A percentile compares a stretch with the other conserved stretches of the same genome.
Conservation (phyloP, 257 asterid genomes). For the Solanum pinnatisectum region DNA sequence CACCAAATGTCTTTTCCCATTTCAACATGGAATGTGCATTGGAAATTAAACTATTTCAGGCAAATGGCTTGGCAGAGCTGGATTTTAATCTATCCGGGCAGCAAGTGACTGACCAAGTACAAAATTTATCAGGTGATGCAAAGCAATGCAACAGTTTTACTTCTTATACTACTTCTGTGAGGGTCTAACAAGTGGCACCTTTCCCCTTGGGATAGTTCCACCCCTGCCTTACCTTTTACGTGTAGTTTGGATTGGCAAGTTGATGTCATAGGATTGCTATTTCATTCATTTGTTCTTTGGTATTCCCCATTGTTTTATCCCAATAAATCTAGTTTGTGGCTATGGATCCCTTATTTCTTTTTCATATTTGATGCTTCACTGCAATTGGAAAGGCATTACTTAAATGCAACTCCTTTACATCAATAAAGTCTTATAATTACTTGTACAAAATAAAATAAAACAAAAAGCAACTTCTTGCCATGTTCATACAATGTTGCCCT, state of each 20-base stretch:
- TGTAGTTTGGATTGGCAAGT: not conserved
- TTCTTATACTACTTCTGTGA: not conserved
- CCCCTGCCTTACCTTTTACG: not conserved
- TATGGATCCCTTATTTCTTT: not conserved
- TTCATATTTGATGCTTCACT: not conserved
- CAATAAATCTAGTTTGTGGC: not conserved
- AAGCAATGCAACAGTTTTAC: not conserved
- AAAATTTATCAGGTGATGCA: not conserved
- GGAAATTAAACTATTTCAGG: not conserved
- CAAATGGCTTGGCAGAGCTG: not conserved
- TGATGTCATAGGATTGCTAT: not conserved
- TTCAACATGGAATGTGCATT: not conserved
- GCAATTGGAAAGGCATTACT: not conserved
- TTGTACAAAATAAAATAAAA: not conserved
- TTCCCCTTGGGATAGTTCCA: not conserved
- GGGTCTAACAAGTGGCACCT: not conserved
- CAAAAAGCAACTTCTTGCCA: not conserved
- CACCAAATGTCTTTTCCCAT: not conserved
- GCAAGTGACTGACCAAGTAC: not conserved
- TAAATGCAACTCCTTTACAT: not conserved
- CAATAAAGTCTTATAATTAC: not conserved
- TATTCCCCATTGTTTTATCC: not conserved
- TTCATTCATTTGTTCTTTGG: not conserved
- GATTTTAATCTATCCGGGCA: not conserved
- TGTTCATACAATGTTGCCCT: not conserved